A percentile compares a stretch with the other conserved stretches of the same genome.
phyloP scores from a whole-genome alignment of 805 yeast species.

The Ogataea thermomethanolica region DNA sequence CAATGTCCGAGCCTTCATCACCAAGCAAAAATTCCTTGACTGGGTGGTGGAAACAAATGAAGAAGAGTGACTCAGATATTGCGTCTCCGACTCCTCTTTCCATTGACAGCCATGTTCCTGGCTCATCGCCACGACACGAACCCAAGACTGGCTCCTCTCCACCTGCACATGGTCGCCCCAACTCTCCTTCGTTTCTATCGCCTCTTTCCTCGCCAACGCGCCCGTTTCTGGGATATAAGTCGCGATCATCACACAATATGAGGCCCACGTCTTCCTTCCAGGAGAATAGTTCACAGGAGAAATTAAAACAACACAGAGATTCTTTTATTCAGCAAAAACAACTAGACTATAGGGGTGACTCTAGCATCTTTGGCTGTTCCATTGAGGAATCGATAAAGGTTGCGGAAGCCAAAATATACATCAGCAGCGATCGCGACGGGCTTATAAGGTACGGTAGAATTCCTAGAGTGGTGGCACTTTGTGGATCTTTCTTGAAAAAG shows the following conservation, averaged over 20 bases:
- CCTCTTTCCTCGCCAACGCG: constrained; percentile 35
- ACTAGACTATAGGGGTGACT: constrained; percentile 42
- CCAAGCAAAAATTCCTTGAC: constrained; percentile 27
- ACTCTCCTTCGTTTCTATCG: constrained; percentile 19
- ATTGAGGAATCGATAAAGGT: constrained; percentile 63
- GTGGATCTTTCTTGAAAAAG: constrained; percentile 81
- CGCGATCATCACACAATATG: constrained; percentile 46
- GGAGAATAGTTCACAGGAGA: constrained; percentile 33
- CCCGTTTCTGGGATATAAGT: constrained; percentile 48
- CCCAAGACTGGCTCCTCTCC: constrained; percentile 14
- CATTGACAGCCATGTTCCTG: constrained; percentile 1
- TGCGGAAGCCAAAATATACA: constrained; percentile 75
- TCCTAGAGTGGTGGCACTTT: constrained; percentile 92
- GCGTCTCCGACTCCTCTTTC: constrained; percentile 16
- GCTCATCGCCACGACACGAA: constrained; percentile 8
- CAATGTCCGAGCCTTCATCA: constrained; percentile 27
- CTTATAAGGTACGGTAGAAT: constrained; percentile 80
- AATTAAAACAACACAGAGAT: constrained; percentile 46
- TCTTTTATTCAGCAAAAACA: constrained; percentile 42
- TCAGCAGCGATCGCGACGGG: constrained; percentile 59
- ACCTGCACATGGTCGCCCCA: constrained; percentile 9
- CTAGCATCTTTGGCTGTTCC: constrained; percentile 76
- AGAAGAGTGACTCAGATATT: constrained; percentile 17
- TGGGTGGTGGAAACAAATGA: constrained; percentile 32
- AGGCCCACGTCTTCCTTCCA: constrained; percentile 31